Percentiles rank a stretch among this genome's conserved stretches.
These are phyloP conservation scores for Penicillium coprophilum DNA, from an alignment of 495 filamentous ascomycete species.

Conservation along the genomic window DNA sequence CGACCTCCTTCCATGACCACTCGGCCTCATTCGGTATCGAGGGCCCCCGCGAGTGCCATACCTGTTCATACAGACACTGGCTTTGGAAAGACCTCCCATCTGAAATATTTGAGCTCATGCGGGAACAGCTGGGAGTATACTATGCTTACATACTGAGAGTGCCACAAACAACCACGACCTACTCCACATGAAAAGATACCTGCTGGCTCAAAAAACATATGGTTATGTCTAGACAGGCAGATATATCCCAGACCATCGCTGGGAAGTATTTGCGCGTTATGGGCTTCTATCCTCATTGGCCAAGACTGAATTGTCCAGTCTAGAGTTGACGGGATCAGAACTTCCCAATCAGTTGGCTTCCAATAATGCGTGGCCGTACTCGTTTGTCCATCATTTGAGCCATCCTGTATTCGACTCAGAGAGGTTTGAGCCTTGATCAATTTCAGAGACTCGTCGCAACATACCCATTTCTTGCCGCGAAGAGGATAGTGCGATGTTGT, in stretches of 20 bases:
- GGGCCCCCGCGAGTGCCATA: not conserved
- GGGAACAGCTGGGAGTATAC: not conserved
- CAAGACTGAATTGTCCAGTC: not conserved
- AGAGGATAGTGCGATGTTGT: not conserved
- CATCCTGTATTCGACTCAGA: no score
- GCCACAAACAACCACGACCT: not conserved
- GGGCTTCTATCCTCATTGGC: no score
- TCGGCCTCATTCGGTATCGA: not conserved
- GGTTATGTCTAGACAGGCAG: not conserved
- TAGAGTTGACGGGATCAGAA: not conserved
- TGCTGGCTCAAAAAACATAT: not conserved
- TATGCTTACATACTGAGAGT: not conserved
- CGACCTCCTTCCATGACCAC: no score
- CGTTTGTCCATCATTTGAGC: not conserved
- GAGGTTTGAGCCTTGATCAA: no score
- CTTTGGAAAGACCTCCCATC: no score
- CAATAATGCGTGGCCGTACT: not conserved
- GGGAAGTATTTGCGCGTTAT: not conserved
- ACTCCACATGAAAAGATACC: not conserved
- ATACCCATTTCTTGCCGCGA: no score
- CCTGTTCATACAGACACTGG: not conserved
- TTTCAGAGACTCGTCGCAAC: no score
- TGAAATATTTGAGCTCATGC: not conserved
- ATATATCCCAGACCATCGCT: no score
- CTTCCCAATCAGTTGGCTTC: not conserved